Percentiles rank a stretch among this genome's conserved stretches.
Evolutionary conservation across 306 rosid species (phyloP).

Genomic region (Vigna nakashimae): DNA sequence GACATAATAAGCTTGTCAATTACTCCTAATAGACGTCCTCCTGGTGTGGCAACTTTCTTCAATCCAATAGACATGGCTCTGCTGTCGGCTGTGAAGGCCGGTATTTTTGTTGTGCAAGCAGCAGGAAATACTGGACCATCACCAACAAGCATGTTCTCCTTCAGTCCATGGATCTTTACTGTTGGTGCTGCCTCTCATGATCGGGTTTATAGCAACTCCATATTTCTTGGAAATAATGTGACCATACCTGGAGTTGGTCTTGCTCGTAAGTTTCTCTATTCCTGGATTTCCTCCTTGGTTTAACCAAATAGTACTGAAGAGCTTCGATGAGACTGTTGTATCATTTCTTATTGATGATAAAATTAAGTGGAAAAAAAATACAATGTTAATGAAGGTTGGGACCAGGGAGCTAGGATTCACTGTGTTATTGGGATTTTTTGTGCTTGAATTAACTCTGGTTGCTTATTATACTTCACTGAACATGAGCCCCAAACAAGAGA

Average conservation of each 20-base stretch:
- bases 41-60: constrained; percentile 94
- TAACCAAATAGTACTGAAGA: no score
- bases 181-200: constrained; percentile 97
- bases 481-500: neutral
- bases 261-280: constrained; percentile 68
- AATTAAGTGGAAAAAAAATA: neutral
- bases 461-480: neutral
- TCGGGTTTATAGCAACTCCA: constrained; percentile 79
- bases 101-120: constrained; percentile 97
- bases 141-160: constrained; percentile 91
- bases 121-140: constrained; percentile 99
- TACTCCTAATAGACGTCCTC: constrained; percentile 96
- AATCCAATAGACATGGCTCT: constrained; percentile 99
- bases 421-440: neutral
- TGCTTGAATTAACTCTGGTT: neutral
- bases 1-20: constrained; percentile 90
- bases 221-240: constrained; percentile 84
- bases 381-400: neutral
- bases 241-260: constrained; percentile 86
- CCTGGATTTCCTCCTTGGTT: constrained; percentile 3
- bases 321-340: constrained; percentile 4
- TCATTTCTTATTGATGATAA: neutral
- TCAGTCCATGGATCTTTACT: constrained; percentile 96
- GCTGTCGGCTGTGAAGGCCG: constrained; percentile 88
- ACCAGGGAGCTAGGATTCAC: no score